These are phyloP conservation scores for Nicotiana attenuata DNA, from an alignment of 257 asterid genomes.

Conservation along the genomic window DNA sequence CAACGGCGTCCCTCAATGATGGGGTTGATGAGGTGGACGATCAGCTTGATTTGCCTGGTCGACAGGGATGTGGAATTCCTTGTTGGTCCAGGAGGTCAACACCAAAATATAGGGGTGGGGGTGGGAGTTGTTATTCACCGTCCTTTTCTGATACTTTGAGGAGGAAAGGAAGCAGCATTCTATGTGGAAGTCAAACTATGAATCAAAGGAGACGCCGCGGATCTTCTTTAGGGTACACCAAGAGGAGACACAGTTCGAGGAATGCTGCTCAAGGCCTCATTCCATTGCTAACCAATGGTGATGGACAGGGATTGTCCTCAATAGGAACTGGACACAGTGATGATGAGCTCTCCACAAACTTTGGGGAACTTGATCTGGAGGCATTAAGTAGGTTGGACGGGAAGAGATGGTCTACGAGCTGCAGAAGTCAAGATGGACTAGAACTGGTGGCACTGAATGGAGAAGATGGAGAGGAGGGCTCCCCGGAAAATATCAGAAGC, in stretches of 20 bases:
- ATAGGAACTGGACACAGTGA: constrained; percentile 55
- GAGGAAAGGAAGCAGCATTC: constrained; percentile 70
- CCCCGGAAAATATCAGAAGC: constrained; percentile 65
- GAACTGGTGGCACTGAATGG: constrained; percentile 47
- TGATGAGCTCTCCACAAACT: constrained; percentile 68
- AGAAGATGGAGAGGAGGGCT: constrained; percentile 46
- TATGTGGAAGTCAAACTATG: constrained; percentile 54
- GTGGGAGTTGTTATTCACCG: constrained; percentile 75
- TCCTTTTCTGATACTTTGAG: constrained; percentile 87
- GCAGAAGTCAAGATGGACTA: constrained; percentile 71
- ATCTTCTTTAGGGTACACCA: constrained; percentile 45
- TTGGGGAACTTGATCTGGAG: constrained; percentile 83
- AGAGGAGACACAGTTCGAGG: constrained; percentile 53
- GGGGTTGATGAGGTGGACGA: constrained; percentile 85
- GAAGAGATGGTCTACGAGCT: constrained; percentile 80
- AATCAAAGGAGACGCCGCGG: constrained; percentile 48
- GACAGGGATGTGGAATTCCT: constrained; percentile 91
- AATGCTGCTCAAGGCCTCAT: constrained; percentile 47
- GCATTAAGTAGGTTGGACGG: constrained; percentile 79
- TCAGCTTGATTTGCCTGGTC: constrained; percentile 68
- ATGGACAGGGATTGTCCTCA: constrained; percentile 52
- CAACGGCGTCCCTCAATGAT: constrained; percentile 67
- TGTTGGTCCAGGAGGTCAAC: constrained; percentile 97
- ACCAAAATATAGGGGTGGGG: constrained; percentile 69
- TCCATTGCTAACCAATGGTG: constrained; percentile 60